These are phyloP conservation scores for Boletus smithii DNA, from an alignment of 1,284 basidiomycete genomes.

Conservation along the genomic window DNA sequence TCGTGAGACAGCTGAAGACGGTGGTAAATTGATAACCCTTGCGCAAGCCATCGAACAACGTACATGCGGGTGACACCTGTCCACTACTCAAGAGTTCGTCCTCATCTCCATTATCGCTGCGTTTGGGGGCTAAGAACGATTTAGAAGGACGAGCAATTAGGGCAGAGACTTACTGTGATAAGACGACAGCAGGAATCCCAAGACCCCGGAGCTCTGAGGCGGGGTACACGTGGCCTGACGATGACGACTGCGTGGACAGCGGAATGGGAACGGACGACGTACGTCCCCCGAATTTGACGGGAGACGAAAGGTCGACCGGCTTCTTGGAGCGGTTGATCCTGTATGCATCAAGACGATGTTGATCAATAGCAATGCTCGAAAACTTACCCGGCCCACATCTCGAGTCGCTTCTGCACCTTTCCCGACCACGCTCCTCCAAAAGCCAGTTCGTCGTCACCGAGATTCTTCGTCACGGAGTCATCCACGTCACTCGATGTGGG, in stretches of 20 bases:
- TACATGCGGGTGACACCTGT: conserved; percentile 66
- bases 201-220: conserved; percentile 29
- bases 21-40: conserved; percentile 9
- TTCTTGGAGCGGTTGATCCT: conserved; percentile 36
- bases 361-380: background rate
- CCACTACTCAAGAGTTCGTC: conserved; percentile 69
- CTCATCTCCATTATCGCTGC: conserved; percentile 46
- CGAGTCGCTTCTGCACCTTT: conserved; percentile 64
- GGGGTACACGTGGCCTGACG: conserved; percentile 32
- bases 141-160: background rate
- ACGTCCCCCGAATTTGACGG: conserved; percentile 21
- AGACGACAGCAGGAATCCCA: conserved; percentile 27
- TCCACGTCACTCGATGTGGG: conserved; percentile 35
- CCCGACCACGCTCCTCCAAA: conserved; percentile 53
- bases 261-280: conserved; percentile 32
- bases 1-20: conserved; percentile 35
- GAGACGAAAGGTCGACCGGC: conserved; percentile 29
- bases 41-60: conserved; percentile 26
- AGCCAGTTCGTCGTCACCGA: conserved; percentile 34
- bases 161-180: conserved; percentile 27
- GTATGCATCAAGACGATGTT: conserved; percentile 9
- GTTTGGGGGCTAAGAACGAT: background rate
- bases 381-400: conserved; percentile 65
- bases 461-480: conserved; percentile 27
- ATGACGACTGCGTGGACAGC: conserved; percentile 34